phyloP scores from a whole-genome alignment of 2,329 filamentous ascomycete genomes.

The Aureobasidium zeae region DNA sequence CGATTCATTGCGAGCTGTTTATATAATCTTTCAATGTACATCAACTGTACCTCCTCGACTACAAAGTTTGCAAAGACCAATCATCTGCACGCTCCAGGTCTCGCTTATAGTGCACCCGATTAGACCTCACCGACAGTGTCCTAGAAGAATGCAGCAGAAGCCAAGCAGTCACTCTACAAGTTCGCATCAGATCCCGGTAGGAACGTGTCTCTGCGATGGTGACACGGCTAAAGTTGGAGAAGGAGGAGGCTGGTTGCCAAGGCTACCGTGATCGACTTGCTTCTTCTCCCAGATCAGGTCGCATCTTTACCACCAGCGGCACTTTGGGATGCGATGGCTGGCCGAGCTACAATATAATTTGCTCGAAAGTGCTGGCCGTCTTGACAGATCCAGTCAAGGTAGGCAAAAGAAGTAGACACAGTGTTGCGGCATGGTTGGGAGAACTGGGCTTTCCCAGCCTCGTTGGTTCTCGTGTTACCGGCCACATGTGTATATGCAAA shows the following conservation, averaged over 20 bases:
- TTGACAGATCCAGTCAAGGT: neutral
- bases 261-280: conserved; percentile 2
- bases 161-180: too few relatives aligned
- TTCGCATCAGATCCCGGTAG: too few relatives aligned
- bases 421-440: conserved; percentile 6
- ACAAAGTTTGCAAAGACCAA: neutral
- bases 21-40: conserved; percentile 15
- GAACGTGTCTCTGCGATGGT: too few relatives aligned
- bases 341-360: neutral
- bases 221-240: too few relatives aligned
- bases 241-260: conserved; percentile 7
- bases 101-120: too few relatives aligned
- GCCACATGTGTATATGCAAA: conserved; percentile 13
- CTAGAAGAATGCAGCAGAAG: too few relatives aligned
- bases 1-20: neutral
- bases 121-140: too few relatives aligned
- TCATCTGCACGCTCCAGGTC: too few relatives aligned
- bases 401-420: neutral
- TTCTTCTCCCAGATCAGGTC: conserved; percentile 1
- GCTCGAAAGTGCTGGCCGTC: neutral
- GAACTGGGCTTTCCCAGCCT: conserved; percentile 8
- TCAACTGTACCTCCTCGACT: conserved; percentile 14
- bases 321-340: neutral
- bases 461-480: conserved; percentile 2
- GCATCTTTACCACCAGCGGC: conserved; percentile 1